Evolutionary conservation across 2,329 filamentous ascomycete species (phyloP).

Genomic region (Xylogone sp.): DNA sequence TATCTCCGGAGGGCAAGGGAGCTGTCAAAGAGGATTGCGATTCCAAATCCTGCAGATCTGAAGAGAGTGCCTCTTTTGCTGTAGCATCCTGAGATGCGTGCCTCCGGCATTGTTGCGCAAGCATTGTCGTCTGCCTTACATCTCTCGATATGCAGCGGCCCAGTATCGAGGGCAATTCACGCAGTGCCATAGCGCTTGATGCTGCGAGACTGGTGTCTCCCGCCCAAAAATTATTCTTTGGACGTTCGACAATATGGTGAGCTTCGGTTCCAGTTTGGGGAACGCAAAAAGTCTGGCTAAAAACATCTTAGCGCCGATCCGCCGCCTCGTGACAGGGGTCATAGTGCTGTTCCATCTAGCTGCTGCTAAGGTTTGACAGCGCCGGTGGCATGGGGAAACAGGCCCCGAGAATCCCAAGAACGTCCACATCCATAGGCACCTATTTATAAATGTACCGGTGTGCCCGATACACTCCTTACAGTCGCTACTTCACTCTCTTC

Average conservation of each 20-base stretch:
- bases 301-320: background rate
- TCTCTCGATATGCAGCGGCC: slow-evolving; percentile 21
- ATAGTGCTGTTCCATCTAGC: background rate
- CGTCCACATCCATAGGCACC: background rate
- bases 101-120: slow-evolving; percentile 16
- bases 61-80: slow-evolving; percentile 8
- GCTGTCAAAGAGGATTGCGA: slow-evolving; percentile 37
- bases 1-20: slow-evolving; percentile 29
- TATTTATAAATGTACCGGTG: background rate
- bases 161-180: slow-evolving; percentile 25
- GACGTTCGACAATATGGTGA: background rate
- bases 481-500: too few relatives aligned
- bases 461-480: too few relatives aligned
- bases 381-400: background rate
- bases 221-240: background rate
- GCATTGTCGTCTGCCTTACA: slow-evolving; percentile 9
- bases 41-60: slow-evolving; percentile 40
- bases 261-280: background rate
- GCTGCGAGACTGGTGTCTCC: background rate
- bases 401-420: background rate
- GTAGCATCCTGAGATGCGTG: slow-evolving; percentile 24
- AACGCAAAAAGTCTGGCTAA: background rate
- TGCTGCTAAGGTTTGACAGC: background rate
- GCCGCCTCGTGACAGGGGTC: background rate
- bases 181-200: slow-evolving; percentile 24